phyloP scores from a whole-genome alignment of 108 stramenopile species.

The Skeletonema marinoi region DNA sequence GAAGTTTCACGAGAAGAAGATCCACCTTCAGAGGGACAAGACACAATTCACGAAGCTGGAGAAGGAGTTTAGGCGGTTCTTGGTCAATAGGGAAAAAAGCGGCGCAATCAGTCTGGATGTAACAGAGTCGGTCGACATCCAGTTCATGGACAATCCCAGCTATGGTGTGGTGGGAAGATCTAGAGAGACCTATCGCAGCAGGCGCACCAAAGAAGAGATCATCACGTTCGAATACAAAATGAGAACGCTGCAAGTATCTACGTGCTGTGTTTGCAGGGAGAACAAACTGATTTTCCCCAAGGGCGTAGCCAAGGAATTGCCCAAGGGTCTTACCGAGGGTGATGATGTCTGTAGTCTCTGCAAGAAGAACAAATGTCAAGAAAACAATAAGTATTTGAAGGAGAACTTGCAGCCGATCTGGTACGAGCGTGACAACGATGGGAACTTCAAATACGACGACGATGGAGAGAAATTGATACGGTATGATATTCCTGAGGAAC shows the following conservation, averaged over 20 bases:
- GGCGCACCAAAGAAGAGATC: not conserved
- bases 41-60: not conserved
- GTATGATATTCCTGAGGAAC: too few relatives aligned
- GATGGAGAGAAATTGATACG: too few relatives aligned
- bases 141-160: not conserved
- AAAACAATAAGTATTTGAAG: not conserved
- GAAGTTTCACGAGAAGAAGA: not conserved
- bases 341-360: too few relatives aligned
- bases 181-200: not conserved
- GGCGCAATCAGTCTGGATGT: too few relatives aligned
- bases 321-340: too few relatives aligned
- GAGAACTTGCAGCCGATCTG: not conserved
- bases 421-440: not conserved
- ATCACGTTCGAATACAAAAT: not conserved
- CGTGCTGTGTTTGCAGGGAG: not conserved
- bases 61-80: too few relatives aligned
- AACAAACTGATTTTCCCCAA: not conserved
- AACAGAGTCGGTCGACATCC: not conserved
- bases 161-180: not conserved
- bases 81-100: not conserved
- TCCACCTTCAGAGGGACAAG: not conserved
- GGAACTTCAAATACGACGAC: not conserved
- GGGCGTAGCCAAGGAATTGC: too few relatives aligned
- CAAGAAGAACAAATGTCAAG: too few relatives aligned
- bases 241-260: not conserved